Conservation (phyloP, 345 rosid genomes). For the Euphorbia lathyris region DNA sequence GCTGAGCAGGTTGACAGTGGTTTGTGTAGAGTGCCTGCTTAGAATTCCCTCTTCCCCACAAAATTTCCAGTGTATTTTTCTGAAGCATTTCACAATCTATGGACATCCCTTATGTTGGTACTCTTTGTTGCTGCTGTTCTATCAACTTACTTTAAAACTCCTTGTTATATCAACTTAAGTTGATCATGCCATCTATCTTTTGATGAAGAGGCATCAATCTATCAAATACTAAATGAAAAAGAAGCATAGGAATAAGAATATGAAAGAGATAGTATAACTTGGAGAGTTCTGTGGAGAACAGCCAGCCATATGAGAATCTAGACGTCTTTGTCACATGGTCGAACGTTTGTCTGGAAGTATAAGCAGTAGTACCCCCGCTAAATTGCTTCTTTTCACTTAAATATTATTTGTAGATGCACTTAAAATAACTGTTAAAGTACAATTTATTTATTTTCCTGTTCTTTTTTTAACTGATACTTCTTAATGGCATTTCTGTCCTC, state of each 20-base stretch:
- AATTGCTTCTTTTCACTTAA: neutral
- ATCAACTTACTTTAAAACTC: neutral
- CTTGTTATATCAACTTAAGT: neutral
- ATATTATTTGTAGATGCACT: neutral
- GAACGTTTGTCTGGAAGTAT: neutral
- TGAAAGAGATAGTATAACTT: neutral
- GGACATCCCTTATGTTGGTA: neutral
- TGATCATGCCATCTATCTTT: neutral
- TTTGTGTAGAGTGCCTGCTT: neutral
- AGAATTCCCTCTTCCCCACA: neutral
- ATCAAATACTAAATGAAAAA: neutral
- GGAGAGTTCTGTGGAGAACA: neutral
- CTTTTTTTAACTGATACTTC: neutral
- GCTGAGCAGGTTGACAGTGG: neutral
- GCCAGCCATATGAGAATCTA: neutral
- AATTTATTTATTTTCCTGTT: too few species aligned
- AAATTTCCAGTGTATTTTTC: neutral
- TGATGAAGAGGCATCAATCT: neutral
- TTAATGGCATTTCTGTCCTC: conserved; percentile 10
- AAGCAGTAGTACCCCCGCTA: neutral
- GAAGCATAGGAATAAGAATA: neutral
- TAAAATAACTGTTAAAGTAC: neutral
- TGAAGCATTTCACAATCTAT: neutral
- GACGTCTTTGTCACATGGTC: neutral
- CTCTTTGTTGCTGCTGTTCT: neutral